These are phyloP conservation scores for Glomus cerebriforme DNA, from an alignment of 192 early-diverging fungal genomes.

Conservation along the genomic window DNA sequence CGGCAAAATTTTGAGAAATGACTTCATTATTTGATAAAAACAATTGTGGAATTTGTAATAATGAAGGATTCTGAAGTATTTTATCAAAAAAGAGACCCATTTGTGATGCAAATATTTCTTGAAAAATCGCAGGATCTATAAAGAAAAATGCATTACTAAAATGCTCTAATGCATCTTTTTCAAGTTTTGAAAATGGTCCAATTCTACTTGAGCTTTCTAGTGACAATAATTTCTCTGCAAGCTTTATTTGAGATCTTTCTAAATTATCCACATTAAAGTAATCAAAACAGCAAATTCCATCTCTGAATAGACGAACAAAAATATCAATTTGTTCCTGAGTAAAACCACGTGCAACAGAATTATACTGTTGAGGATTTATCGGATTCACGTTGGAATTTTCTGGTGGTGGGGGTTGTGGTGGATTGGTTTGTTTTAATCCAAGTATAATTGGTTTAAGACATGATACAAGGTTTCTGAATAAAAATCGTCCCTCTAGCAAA, in stretches of 20 bases:
- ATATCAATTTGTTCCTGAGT: constrained; percentile 72
- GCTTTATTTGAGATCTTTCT: constrained; percentile 39
- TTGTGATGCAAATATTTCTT: constrained; percentile 93
- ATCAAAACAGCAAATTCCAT: constrained; percentile 82
- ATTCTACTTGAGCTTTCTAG: constrained; percentile 43
- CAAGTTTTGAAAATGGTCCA: constrained; percentile 73
- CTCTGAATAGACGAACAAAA: constrained; percentile 70
- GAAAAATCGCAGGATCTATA: constrained; percentile 87
- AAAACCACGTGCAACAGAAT: constrained; percentile 64
- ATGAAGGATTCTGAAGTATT: constrained; percentile 73
- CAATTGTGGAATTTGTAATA: constrained; percentile 85
- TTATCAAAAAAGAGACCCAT: constrained; percentile 84
- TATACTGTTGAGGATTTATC: constrained; percentile 35
- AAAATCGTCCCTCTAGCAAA: constrained; percentile 74
- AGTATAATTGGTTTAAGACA: constrained; percentile 83
- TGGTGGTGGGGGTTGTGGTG: constrained; percentile 43
- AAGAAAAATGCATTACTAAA: constrained; percentile 85
- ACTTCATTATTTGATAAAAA: constrained; percentile 76
- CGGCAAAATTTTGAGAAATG: constrained; percentile 76
- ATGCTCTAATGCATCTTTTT: constrained; percentile 89
- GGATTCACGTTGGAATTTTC: constrained; percentile 12
- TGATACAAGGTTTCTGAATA: constrained; percentile 88
- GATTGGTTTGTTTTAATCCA: constrained; percentile 74
- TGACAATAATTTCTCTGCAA: constrained; percentile 27
- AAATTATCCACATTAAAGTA: constrained; percentile 73